Evolutionary conservation across 176 grass and related monocot species (phyloP), one percentile per base, ranked within the genome.

Genomic region (Juncus inflexus): DNA sequence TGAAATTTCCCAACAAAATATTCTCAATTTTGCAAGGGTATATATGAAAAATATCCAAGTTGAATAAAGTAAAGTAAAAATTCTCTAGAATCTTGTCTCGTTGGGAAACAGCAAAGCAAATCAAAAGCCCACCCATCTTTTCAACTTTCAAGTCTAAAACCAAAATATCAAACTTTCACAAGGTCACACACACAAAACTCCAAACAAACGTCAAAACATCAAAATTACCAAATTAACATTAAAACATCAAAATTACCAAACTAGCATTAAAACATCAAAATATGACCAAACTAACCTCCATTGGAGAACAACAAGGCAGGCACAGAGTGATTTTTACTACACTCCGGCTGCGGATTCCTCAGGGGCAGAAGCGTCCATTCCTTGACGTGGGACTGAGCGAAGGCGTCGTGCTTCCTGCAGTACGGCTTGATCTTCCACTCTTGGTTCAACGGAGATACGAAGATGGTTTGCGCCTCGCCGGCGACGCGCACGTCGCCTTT

Each of bases 301-400:
- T 55, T 77, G 66, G 91, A 91, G 84, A 91, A 91, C 76, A 96
- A 76, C 67, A 96, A 77, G 0, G 79, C 87, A 8, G 91, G 91
- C 10, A 76, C 87, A 47, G 84, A 69, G 69, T 86, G 72, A 62
- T 86, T 96, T 7, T 9, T 10, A 12, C 84, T 91, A 83, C 91
- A 96, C 3, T 55, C 69, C 35, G 91, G 91, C 3, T 81, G 66
- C 60, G 9, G 16, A 54, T 60, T 47, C 38, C 80, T 69, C 71
- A 96, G 83, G 16, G 91, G 84, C 13, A 80, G 40, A 0, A 91
- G 61, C 9, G 77, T 78, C 84, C 74, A 96, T 78, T 90, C 84
- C 3, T 68, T 66, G 9, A 96, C 87, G 37, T 88, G 73, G 52
- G 83, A 79, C 39, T 86, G 78, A 63, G 92, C 92, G 3, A 88